phyloP scores from a whole-genome alignment of 2,329 filamentous ascomycete genomes.

The Monosporascus sp. region DNA sequence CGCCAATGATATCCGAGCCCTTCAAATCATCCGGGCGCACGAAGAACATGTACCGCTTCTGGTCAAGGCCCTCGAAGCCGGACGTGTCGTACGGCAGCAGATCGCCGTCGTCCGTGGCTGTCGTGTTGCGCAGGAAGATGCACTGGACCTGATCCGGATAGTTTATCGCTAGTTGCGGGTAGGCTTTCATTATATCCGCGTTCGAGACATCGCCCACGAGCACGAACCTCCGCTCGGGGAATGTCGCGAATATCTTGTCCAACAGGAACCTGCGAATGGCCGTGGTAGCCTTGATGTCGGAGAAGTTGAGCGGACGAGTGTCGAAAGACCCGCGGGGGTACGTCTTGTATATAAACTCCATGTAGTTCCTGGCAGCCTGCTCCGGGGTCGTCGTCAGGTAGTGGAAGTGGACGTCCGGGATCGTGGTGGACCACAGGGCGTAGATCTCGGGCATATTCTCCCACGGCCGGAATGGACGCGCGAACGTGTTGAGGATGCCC shows the following conservation, averaged over 20 bases:
- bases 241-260: slow-evolving; percentile 68
- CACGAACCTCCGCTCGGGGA: slow-evolving; percentile 69
- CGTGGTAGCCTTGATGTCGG: slow-evolving; percentile 66
- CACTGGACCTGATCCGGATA: slow-evolving; percentile 70
- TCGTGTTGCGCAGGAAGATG: slow-evolving; percentile 72
- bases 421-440: slow-evolving; percentile 64
- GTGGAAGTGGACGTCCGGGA: slow-evolving; percentile 70
- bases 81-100: slow-evolving; percentile 71
- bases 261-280: slow-evolving; percentile 66
- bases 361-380: slow-evolving; percentile 71
- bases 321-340: slow-evolving; percentile 76
- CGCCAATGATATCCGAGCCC: slow-evolving; percentile 60
- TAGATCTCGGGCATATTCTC: slow-evolving; percentile 78
- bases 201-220: slow-evolving; percentile 74
- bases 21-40: slow-evolving; percentile 62
- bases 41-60: slow-evolving; percentile 76
- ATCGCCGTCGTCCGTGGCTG: slow-evolving; percentile 60
- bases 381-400: slow-evolving; percentile 78
- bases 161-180: slow-evolving; percentile 55
- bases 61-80: slow-evolving; percentile 62
- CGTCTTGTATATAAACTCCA: slow-evolving; percentile 73
- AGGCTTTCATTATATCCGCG: slow-evolving; percentile 67
- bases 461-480: slow-evolving; percentile 64
- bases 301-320: slow-evolving; percentile 74
- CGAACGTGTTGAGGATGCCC: slow-evolving; percentile 72